Base-by-base conservation (phyloP, 1,284 basidiomycete genomes). In the Volvariella volvacea region DNA sequence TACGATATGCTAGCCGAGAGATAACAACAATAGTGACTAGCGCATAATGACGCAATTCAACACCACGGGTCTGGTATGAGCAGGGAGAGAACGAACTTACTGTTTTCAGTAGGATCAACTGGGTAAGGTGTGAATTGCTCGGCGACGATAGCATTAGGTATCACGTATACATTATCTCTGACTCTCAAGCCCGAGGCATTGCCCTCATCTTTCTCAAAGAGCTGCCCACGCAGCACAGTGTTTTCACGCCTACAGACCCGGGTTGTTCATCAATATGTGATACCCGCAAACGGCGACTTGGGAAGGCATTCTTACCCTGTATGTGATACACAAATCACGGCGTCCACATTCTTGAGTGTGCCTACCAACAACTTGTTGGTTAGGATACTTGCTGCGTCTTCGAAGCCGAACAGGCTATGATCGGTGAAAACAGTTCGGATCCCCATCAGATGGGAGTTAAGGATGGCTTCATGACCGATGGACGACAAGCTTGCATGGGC, bases 261-360 rank as follows among this genome's bases (percentile, higher is more conserved):
- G 43, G 42, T 19, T 44, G n/a, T 17, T 6, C 28, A 44, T 48
- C 22, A 42, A 38, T 30, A 22, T 30, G 39, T 15, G n/a, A 20
- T 28, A 16, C 14, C 8, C 28, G 25, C 15, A 40, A 12, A 12
- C 12, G 25, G 25, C 25, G 12, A 28, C 25, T 28, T 28, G 25
- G 12, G 25, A 38, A n/a, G 19, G 31, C 28, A 25, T 12, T 63
- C 76, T 53, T 57, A 91, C 91, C 92, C 92, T 0, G 93, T 97
- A 64, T 99, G 89, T n/a, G 91, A 94, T 40, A 99, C 96, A 57
- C 93, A 97, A 25, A 98, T 93, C 0, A 91, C 91, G 0, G 85
- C 90, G 52, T 98, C 95, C 0, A 94, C 88, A 60, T 95, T 94
- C 50, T 84, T 80, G 54, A 99, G 67, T 1, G 86, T 87, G 12